Evolutionary conservation across 176 grass and related monocot species (phyloP).

Genomic region (Raddia guianensis): DNA sequence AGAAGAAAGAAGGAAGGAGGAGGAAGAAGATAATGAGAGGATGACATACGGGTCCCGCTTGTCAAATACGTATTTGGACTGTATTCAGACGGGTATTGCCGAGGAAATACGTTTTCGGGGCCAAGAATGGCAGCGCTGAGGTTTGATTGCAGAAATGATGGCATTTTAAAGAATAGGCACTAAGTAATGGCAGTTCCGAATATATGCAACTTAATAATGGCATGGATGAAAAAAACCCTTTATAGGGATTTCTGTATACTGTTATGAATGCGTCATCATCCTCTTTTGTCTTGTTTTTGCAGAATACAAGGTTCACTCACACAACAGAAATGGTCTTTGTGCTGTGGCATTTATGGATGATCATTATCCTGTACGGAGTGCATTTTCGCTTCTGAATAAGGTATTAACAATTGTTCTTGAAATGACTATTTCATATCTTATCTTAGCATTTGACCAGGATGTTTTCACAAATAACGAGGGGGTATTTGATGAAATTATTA

Average conservation of each 20-base stretch:
- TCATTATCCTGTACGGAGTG: constrained; percentile 92
- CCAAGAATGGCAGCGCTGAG: no score
- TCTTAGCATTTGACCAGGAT: neutral
- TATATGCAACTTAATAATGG: no score
- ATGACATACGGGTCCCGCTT: no score
- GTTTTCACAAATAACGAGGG: neutral
- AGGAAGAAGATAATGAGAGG: no score
- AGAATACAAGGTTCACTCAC: constrained; percentile 93
- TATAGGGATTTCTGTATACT: neutral
- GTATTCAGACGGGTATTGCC: no score
- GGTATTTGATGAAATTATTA: neutral
- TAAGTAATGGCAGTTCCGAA: no score
- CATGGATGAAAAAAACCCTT: no score
- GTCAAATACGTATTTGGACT: no score
- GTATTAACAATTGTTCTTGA: constrained; percentile 28
- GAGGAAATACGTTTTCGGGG: no score
- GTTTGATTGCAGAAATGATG: no score
- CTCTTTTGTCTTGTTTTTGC: constrained; percentile 5
- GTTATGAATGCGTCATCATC: neutral
- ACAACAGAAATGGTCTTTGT: constrained; percentile 89
- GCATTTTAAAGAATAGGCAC: no score
- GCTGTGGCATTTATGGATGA: constrained; percentile 92
- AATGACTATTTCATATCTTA: neutral
- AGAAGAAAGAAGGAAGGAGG: no score
- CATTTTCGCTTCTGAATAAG: constrained; percentile 94